Evolutionary conservation across 2,329 filamentous ascomycete genomes (phyloP), one percentile per base, ranked within the genome.

Genomic region (Thelonectria discophora): DNA sequence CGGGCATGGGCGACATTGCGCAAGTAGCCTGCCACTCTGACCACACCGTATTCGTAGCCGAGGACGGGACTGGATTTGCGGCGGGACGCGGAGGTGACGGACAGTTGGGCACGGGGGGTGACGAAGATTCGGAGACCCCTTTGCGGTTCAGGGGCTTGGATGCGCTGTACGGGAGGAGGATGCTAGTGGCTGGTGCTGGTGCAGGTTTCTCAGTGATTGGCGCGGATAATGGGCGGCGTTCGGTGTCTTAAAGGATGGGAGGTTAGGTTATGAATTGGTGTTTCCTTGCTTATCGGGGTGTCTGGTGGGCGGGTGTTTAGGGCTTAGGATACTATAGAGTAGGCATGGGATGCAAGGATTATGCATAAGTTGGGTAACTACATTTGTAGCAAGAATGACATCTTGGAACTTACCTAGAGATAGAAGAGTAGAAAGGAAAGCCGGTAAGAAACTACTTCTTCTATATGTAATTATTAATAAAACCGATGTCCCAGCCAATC

Each of bases 21-120:
- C 75, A 78, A 30, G 84, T 84, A 27, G 80, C 85, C 8, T 86
- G 87, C 54, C 87, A 85, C 24, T 85, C 85, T 2, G 90, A 92
- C 65, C 88, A 91, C 74, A 88, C 83, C 59, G 83, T 93, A 56
- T 88, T 86, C 37, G 81, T 93, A 68, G 85, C 85, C 63, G 80
- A 81, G 59, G 81, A 88, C 42, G 90, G 90, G 83, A 51, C 5
- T 12, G 61, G 34, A 17, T 61, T 50, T 39, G 42, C 84, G 2
- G 92, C 89, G 87, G 90, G 90, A 3, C 92, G 92, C 77, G 88
- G 84, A 11, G 84, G 83, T 24, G 89, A 86, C 65, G 91, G 89
- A 70, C 89, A 92, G 76, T 91, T 89, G 12, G 90, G 90, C 1
- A 86, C 86, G 60, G 89, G 88, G n/a, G 86, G 82, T 0, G 85